phyloP scores from a whole-genome alignment of 352 stramenopile genomes.

The Pythium dissotocum region DNA sequence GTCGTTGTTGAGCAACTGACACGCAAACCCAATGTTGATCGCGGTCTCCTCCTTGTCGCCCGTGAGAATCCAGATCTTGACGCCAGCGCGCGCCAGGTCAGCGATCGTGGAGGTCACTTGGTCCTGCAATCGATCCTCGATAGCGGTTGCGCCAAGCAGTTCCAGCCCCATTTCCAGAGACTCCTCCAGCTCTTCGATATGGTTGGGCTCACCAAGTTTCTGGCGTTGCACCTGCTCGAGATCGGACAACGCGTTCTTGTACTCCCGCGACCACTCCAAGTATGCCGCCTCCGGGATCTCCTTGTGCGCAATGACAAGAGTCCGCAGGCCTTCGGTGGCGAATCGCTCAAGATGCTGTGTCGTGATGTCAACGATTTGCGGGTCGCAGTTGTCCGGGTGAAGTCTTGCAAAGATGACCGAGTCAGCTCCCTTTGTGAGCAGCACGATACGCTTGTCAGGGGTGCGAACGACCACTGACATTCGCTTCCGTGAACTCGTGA shows the following conservation, averaged over 20 bases:
- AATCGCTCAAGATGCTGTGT: slow-evolving; percentile 84
- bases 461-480: slow-evolving; percentile 97
- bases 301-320: slow-evolving; percentile 87
- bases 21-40: slow-evolving; percentile 97
- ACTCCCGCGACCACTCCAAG: slow-evolving; percentile 69
- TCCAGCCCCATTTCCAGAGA: slow-evolving; percentile 71
- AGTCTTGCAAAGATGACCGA: slow-evolving; percentile 78
- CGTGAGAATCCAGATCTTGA: slow-evolving; percentile 89
- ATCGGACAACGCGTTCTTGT: slow-evolving; percentile 72
- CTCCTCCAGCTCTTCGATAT: slow-evolving; percentile 84
- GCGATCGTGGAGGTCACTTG: slow-evolving; percentile 75
- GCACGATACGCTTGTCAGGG: slow-evolving; percentile 56
- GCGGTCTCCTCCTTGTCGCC: slow-evolving; percentile 95
- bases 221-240: slow-evolving; percentile 66
- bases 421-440: slow-evolving; percentile 86
- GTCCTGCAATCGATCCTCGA: slow-evolving; percentile 83
- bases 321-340: slow-evolving; percentile 84
- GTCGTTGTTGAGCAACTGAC: slow-evolving; percentile 94
- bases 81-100: slow-evolving; percentile 65
- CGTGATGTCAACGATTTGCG: slow-evolving; percentile 57
- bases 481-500: slow-evolving; percentile 97
- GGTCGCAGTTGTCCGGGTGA: slow-evolving; percentile 39
- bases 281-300: slow-evolving; percentile 69
- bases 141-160: slow-evolving; percentile 75
- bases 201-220: slow-evolving; percentile 57